Evolutionary conservation across 306 rosid genomes (phyloP).

Genomic region (Lathyrus oleraceus): DNA sequence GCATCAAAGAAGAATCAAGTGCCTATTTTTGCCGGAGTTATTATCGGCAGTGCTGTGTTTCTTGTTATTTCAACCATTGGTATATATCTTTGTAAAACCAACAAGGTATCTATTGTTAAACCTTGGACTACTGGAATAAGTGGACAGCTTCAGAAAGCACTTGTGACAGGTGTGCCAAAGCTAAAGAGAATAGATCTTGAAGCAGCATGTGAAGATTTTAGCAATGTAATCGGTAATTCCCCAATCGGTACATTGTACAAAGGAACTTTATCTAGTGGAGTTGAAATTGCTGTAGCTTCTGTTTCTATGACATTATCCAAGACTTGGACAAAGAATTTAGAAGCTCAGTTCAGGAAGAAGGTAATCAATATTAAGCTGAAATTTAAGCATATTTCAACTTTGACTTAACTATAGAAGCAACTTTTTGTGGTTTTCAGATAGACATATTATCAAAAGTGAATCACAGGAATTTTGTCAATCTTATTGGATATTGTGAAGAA

Average conservation of each 20-base stretch:
- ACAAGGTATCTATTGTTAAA: constrained; percentile 66
- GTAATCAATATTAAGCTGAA: constrained; percentile 52
- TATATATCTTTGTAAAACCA: constrained; percentile 50
- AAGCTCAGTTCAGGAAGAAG: constrained; percentile 79
- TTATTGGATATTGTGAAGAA: constrained; percentile 83
- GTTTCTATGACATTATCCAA: constrained; percentile 49
- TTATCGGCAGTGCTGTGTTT: constrained; percentile 45
- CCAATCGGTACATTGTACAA: constrained; percentile 75
- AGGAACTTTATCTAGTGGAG: constrained; percentile 94
- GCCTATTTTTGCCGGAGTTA: constrained; percentile 48
- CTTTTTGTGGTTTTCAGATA: constrained; percentile 50
- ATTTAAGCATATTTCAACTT: background rate
- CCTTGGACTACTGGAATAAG: constrained; percentile 94
- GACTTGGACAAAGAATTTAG: constrained; percentile 66
- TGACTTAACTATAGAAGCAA: constrained; percentile 36
- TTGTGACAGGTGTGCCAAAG: constrained; percentile 90
- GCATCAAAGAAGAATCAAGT: background rate
- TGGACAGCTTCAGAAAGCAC: constrained; percentile 97
- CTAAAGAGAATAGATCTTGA: constrained; percentile 75
- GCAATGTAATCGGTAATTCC: constrained; percentile 78
- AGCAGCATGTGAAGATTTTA: constrained; percentile 96
- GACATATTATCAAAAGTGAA: constrained; percentile 73
- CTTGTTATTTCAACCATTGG: constrained; percentile 42
- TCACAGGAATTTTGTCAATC: constrained; percentile 92
- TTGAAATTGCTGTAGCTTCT: constrained; percentile 83